phyloP scores from a whole-genome alignment of 768 basidiomycete species.

The Hemileccinum rubropunctum region DNA sequence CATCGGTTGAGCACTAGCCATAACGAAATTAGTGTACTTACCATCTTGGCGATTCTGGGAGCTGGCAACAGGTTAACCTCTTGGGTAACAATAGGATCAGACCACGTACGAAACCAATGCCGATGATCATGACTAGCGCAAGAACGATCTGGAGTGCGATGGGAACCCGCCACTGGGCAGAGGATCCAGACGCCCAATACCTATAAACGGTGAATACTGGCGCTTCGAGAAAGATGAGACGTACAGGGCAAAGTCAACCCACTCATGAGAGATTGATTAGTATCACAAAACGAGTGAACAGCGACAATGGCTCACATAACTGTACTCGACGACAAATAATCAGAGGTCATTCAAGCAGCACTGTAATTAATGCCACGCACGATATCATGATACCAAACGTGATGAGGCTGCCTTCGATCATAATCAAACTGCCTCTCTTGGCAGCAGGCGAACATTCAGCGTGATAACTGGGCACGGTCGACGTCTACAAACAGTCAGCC shows the following conservation, averaged over 20 bases:
- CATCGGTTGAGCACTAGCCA: background rate
- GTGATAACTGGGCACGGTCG: slow-evolving; percentile 63
- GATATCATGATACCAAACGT: slow-evolving; percentile 63
- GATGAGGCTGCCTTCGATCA: slow-evolving; percentile 63
- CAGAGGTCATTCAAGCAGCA: background rate
- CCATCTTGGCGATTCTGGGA: slow-evolving; percentile 62
- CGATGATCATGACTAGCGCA: slow-evolving; percentile 49
- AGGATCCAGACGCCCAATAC: slow-evolving; percentile 48
- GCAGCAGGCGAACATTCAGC: slow-evolving; percentile 64
- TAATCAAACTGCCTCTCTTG: slow-evolving; percentile 57
- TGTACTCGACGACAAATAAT: background rate
- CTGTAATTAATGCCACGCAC: slow-evolving; percentile 33
- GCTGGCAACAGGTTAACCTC: slow-evolving; percentile 29
- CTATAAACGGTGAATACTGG: slow-evolving; percentile 25
- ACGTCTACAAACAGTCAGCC: slow-evolving; percentile 42
- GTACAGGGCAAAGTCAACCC: slow-evolving; percentile 64
- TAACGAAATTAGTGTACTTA: slow-evolving; percentile 12
- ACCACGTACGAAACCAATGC: slow-evolving; percentile 44
- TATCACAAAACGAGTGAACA: background rate
- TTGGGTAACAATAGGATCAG: background rate
- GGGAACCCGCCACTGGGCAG: slow-evolving; percentile 62
- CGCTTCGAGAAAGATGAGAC: slow-evolving; percentile 9
- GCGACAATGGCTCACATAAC: slow-evolving; percentile 19
- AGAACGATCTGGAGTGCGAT: slow-evolving; percentile 59
- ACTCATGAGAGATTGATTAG: slow-evolving; percentile 32